These are phyloP conservation scores for Artemisia annua DNA, from an alignment of 129 eudicot genomes.

Conservation along the genomic window DNA sequence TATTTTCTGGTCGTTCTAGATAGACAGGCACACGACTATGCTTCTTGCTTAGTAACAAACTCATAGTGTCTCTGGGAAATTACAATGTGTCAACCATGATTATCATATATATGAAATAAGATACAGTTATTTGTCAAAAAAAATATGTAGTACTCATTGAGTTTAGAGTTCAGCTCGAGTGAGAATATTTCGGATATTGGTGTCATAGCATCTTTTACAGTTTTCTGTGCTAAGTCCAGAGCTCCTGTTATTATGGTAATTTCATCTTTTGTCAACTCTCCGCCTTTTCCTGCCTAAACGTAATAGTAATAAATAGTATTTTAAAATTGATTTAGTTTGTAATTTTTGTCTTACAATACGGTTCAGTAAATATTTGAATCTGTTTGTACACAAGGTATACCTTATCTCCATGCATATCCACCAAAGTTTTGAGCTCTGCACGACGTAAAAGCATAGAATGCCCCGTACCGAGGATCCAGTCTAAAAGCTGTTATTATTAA, in stretches of 20 bases:
- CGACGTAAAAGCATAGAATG: constrained; percentile 80
- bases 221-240: constrained; percentile 67
- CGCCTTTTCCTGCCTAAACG: constrained; percentile 90
- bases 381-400: constrained; percentile 23
- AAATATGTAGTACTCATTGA: constrained; percentile 40
- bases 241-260: constrained; percentile 88
- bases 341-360: background rate
- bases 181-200: constrained; percentile 71
- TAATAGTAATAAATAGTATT: background rate
- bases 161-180: constrained; percentile 74
- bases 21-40: constrained; percentile 85
- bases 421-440: constrained; percentile 82
- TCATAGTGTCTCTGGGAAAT: constrained; percentile 56
- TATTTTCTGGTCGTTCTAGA: constrained; percentile 58
- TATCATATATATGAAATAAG: background rate
- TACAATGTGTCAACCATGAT: background rate
- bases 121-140: background rate
- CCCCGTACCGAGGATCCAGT: constrained; percentile 70
- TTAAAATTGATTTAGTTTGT: background rate
- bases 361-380: background rate
- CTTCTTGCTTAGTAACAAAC: constrained; percentile 62
- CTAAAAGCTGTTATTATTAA: constrained; percentile 55
- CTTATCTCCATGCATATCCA: constrained; percentile 82
- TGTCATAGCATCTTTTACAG: constrained; percentile 91
- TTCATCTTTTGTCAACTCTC: constrained; percentile 80